A percentile compares a stretch with the other conserved stretches of the same genome.
These are phyloP conservation scores for Hyphodiscus hymeniophilus DNA, from an alignment of 495 filamentous ascomycete species.

Conservation along the genomic window DNA sequence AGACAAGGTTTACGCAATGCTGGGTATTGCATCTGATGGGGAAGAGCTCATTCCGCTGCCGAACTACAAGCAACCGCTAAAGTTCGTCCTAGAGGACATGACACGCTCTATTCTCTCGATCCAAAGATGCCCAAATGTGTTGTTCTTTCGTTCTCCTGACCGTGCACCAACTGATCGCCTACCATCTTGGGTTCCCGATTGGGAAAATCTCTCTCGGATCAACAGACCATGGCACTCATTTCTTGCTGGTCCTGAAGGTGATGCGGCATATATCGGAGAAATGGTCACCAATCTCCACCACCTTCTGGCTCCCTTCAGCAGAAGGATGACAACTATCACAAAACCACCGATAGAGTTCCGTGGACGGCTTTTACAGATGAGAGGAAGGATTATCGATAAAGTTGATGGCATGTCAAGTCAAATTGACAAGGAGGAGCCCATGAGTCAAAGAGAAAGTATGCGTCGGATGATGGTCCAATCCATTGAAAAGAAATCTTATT, in stretches of 20 bases:
- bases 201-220: not conserved
- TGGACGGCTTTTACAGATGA: not conserved
- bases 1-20: constrained; percentile 5
- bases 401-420: not conserved
- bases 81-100: constrained; percentile 1
- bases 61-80: constrained; percentile 2
- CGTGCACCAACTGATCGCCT: constrained; percentile 3
- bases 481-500: not conserved
- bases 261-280: not conserved
- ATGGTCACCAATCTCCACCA: not conserved
- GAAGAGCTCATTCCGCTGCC: constrained; percentile 1
- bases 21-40: constrained; percentile 1
- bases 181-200: constrained; percentile 8
- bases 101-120: not conserved
- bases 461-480: too few species aligned
- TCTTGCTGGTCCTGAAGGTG: not conserved
- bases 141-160: constrained; percentile 1
- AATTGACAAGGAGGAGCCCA: not conserved
- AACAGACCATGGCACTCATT: constrained; percentile 2
- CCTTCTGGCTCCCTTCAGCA: not conserved
- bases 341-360: not conserved
- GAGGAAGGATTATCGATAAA: not conserved
- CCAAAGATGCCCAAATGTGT: constrained; percentile 2
- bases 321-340: not conserved
- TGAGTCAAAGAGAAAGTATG: not conserved